Conservation (phyloP, 164 flowering plant species). For the Annona squamosa region DNA sequence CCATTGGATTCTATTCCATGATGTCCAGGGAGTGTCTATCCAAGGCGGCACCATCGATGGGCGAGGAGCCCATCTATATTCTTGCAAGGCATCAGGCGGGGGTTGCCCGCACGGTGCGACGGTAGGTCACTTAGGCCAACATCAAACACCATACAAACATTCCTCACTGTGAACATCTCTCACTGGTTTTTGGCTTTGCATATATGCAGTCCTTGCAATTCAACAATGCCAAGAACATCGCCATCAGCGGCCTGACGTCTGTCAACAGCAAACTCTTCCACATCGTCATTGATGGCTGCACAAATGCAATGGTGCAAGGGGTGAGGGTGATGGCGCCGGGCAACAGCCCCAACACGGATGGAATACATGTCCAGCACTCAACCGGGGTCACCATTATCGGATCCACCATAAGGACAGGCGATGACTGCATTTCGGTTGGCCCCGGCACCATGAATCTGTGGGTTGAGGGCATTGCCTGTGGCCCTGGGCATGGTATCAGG, state of each 20-base stretch:
- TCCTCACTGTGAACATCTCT: neutral
- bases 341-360: constrained; percentile 38
- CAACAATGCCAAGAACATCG: constrained; percentile 7
- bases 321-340: constrained; percentile 24
- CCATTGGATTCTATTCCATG: constrained; percentile 18
- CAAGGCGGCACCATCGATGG: constrained; percentile 22
- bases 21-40: constrained; percentile 9
- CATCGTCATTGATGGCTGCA: constrained; percentile 20
- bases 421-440: constrained; percentile 29
- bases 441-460: constrained; percentile 22
- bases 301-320: constrained; percentile 14
- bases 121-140: constrained; percentile 21
- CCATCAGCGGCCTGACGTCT: constrained; percentile 21
- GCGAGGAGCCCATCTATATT: constrained; percentile 12
- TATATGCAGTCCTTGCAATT: constrained; percentile 21
- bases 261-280: constrained; percentile 26
- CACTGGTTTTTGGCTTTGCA: neutral
- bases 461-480: constrained; percentile 17
- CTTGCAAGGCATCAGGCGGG: constrained; percentile 5
- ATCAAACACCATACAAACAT: too few species aligned
- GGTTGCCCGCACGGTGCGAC: constrained; percentile 17
- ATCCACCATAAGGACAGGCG: constrained; percentile 13
- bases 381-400: constrained; percentile 20
- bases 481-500: constrained; percentile 35
- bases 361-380: constrained; percentile 28